Evolutionary conservation across 108 stramenopile genomes (phyloP).

Genomic region (Cyclotella cryptica): DNA sequence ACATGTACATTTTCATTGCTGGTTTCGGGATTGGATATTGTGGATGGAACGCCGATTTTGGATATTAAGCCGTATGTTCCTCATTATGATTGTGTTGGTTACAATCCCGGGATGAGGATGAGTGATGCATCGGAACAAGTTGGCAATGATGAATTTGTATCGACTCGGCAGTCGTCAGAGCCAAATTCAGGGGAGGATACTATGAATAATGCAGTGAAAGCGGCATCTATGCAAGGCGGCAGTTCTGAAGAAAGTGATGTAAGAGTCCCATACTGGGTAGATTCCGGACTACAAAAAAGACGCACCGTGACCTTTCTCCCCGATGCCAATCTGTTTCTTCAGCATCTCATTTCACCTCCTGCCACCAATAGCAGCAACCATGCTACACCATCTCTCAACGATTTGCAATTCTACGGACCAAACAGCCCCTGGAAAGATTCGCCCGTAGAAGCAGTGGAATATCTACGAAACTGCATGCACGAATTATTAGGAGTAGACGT

Average conservation of each 20-base stretch:
- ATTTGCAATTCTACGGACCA: constrained; percentile 77
- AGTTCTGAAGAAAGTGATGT: constrained; percentile 10
- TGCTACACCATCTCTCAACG: constrained; percentile 26
- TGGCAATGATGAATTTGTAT: neutral
- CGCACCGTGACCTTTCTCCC: constrained; percentile 60
- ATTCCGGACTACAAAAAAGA: constrained; percentile 66
- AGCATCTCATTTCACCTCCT: constrained; percentile 45
- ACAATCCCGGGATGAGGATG: neutral
- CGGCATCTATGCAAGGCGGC: neutral
- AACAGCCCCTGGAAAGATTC: constrained; percentile 53
- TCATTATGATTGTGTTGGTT: constrained; percentile 78
- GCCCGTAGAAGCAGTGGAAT: constrained; percentile 42
- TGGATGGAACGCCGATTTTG: constrained; percentile 94
- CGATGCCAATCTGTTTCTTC: constrained; percentile 46
- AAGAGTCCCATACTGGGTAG: constrained; percentile 76
- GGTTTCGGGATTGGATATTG: constrained; percentile 88
- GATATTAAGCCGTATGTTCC: constrained; percentile 95
- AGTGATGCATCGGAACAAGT: neutral
- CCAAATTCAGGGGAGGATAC: neutral
- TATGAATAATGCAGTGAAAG: neutral
- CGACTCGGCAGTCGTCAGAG: no score
- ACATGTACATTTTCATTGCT: constrained; percentile 54
- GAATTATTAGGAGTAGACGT: constrained; percentile 87
- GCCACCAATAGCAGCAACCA: neutral
- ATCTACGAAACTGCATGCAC: constrained; percentile 54